A percentile compares a stretch with the other conserved stretches of the same genome.
Evolutionary conservation across 1,284 basidiomycete species (phyloP).

Genomic region (Entoloma clypeatum): DNA sequence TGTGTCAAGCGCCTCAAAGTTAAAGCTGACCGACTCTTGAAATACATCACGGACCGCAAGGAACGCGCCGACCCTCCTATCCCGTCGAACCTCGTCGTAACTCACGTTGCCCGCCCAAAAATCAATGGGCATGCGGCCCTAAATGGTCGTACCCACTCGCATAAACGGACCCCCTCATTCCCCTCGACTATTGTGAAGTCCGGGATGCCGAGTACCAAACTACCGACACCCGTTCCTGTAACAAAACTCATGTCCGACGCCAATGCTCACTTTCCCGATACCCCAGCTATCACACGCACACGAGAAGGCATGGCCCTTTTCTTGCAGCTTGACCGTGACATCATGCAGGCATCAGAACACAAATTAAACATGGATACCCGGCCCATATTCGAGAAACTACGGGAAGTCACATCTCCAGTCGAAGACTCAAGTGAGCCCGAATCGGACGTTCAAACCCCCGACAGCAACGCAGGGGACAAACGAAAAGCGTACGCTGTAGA

Average conservation of each 20-base stretch:
- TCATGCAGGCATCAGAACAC: constrained; percentile 14
- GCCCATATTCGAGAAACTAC: constrained; percentile 33
- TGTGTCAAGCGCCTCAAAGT: constrained; percentile 73
- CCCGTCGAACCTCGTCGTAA: constrained; percentile 45
- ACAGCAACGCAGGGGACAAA: constrained; percentile 51
- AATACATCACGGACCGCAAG: constrained; percentile 85
- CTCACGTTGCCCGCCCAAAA: constrained; percentile 28
- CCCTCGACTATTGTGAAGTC: constrained; percentile 24
- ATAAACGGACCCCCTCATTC: constrained; percentile 32
- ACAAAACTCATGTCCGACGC: constrained; percentile 20
- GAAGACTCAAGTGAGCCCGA: constrained; percentile 44
- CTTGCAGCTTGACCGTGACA: constrained; percentile 48
- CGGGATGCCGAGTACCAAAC: constrained; percentile 24
- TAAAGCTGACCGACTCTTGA: constrained; percentile 81
- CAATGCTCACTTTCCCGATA: constrained; percentile 56
- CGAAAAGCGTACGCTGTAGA: constrained; percentile 51
- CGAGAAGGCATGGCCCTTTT: constrained; percentile 71
- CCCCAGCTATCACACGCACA: constrained; percentile 75
- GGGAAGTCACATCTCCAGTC: constrained; percentile 35
- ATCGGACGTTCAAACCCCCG: constrained; percentile 35
- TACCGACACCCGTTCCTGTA: constrained; percentile 20
- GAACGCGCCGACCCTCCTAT: constrained; percentile 68
- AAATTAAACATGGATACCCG: constrained; percentile 9
- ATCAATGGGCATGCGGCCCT: constrained; percentile 35
- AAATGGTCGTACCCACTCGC: constrained; percentile 31